These are phyloP conservation scores for Starmerella lactis-condensi DNA, from an alignment of 805 yeast species.

Conservation along the genomic window DNA sequence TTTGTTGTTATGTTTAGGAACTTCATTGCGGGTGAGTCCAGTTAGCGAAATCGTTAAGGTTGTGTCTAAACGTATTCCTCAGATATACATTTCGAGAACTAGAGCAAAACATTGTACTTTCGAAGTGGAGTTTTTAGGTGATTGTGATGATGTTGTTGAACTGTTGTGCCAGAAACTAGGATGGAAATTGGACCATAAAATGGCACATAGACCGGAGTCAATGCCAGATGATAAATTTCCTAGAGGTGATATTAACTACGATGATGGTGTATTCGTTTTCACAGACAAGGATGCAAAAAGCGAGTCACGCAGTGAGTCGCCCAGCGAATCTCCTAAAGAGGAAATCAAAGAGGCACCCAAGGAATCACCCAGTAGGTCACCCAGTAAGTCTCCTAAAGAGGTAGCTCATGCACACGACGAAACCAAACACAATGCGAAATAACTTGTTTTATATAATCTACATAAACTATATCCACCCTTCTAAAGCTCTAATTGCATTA, in stretches of 20 bases:
- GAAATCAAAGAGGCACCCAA: slow-evolving; percentile 4
- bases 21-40: slow-evolving; percentile 82
- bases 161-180: slow-evolving; percentile 38
- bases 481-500: slow-evolving; percentile 67
- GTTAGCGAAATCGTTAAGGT: slow-evolving; percentile 72
- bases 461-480: slow-evolving; percentile 45
- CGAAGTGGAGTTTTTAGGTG: slow-evolving; percentile 59
- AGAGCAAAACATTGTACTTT: slow-evolving; percentile 59
- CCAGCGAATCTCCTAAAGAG: slow-evolving; percentile 2
- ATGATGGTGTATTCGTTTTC: slow-evolving; percentile 18
- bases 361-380: background rate
- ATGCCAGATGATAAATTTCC: slow-evolving; percentile 13
- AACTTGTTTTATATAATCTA: background rate
- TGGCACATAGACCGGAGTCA: slow-evolving; percentile 23
- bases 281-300: background rate
- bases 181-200: slow-evolving; percentile 45
- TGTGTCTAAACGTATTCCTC: slow-evolving; percentile 59
- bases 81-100: slow-evolving; percentile 60
- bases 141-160: slow-evolving; percentile 66
- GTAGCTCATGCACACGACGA: background rate
- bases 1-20: slow-evolving; percentile 66
- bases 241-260: slow-evolving; percentile 16
- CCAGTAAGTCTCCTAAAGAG: too few relatives aligned
- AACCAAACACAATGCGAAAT: background rate
- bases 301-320: slow-evolving; percentile 1